phyloP scores from a whole-genome alignment of 2,329 filamentous ascomycete species.

The Lecanicillium sp. region DNA sequence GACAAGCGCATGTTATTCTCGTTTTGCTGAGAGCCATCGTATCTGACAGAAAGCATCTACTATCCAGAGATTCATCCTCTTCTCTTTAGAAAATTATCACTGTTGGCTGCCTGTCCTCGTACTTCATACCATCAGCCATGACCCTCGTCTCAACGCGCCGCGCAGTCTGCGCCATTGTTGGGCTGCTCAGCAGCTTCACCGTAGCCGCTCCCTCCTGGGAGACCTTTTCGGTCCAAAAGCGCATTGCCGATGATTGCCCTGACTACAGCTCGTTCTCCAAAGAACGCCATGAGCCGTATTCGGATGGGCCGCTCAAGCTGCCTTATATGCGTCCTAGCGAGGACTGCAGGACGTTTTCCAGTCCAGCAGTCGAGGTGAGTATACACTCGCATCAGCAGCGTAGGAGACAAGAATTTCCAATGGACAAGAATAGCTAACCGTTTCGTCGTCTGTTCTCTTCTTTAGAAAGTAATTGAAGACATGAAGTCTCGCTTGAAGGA shows the following conservation, averaged over 20 bases:
- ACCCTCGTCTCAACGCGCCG: not conserved
- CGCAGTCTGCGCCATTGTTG: slow-evolving; percentile 3
- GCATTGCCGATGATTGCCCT: slow-evolving; percentile 15
- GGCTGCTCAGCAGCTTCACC: not conserved
- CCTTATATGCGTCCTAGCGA: slow-evolving; percentile 18
- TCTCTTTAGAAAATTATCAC: no score
- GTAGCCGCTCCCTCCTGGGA: slow-evolving; percentile 6
- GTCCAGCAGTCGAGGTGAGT: slow-evolving; percentile 18
- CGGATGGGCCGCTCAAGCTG: slow-evolving; percentile 13
- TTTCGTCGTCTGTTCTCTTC: not conserved
- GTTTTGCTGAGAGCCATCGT: not conserved
- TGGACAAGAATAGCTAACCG: not conserved
- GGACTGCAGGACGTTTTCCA: slow-evolving; percentile 19
- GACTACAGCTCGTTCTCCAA: slow-evolving; percentile 16
- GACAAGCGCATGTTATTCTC: no score
- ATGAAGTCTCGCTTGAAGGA: slow-evolving; percentile 33
- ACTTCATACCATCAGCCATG: not conserved
- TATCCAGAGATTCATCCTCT: no score
- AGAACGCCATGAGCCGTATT: slow-evolving; percentile 15
- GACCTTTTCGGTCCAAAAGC: slow-evolving; percentile 7
- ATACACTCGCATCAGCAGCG: no score
- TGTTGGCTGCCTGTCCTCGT: no score
- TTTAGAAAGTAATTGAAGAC: slow-evolving; percentile 18
- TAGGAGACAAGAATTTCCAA: not conserved
- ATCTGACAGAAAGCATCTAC: no score